phyloP scores from a whole-genome alignment of 164 flowering plant genomes.

The Chimonanthus praecox region DNA sequence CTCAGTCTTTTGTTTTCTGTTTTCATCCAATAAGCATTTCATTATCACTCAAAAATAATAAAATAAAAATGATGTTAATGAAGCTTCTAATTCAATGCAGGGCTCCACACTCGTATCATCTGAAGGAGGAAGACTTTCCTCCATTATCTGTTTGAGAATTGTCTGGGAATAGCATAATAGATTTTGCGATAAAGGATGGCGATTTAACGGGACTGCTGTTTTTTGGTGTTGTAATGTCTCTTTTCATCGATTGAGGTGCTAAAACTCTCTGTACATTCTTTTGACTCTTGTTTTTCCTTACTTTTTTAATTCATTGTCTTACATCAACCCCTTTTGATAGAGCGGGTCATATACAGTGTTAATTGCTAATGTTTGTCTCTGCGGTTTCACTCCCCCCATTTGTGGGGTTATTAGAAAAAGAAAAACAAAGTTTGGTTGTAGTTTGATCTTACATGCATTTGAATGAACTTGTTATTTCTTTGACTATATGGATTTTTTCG shows the following conservation, averaged over 20 bases:
- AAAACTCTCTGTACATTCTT: constrained; percentile 13
- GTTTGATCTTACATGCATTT: too few species aligned
- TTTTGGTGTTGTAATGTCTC: neutral
- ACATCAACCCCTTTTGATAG: neutral
- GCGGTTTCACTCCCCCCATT: neutral
- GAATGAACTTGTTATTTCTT: too few species aligned
- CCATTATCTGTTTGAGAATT: constrained; percentile 29
- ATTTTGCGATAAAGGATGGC: constrained; percentile 2
- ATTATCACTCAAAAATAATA: neutral
- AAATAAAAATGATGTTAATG: neutral
- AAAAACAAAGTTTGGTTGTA: too few species aligned
- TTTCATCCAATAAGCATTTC: too few species aligned
- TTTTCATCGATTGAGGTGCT: neutral
- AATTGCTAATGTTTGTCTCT: constrained; percentile 1
- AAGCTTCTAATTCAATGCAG: constrained; percentile 28
- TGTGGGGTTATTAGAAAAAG: neutral
- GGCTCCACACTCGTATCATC: constrained; percentile 35
- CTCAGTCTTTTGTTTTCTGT: too few species aligned
- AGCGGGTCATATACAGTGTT: neutral
- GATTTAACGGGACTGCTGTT: constrained; percentile 2
- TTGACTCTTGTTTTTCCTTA: neutral
- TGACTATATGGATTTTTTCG: too few species aligned
- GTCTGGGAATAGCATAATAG: neutral
- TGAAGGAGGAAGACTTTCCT: constrained; percentile 65
- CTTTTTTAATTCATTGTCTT: neutral